Base-by-base conservation (phyloP, 2,329 filamentous ascomycete species). In the Ophiocordyceps robertsii region DNA sequence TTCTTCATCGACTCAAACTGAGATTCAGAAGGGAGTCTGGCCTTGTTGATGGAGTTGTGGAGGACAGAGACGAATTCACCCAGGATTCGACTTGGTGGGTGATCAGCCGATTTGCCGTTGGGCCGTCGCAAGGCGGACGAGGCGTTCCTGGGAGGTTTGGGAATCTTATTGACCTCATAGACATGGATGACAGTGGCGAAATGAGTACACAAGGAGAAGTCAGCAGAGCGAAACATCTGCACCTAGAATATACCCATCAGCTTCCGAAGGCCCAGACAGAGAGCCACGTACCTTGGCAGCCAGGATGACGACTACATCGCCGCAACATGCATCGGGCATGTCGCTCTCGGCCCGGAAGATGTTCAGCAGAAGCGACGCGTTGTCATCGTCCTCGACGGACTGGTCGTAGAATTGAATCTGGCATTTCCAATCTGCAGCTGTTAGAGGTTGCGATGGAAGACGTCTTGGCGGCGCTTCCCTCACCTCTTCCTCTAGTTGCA, bases 351-450 rank as follows among this genome's bases (percentile, higher is more conserved):
- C 57, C 27, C 69, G 65, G 56, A 92, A 90, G 40, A 84, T 73
- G 46, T 69, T 72, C 43, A 88, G 65, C 51, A 46, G 51, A 39
- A 74, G 33, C 10, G 54, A 54, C 1, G 58, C 61, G 12, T 58
- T 54, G 24, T 53, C 47, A 5, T 63, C 58, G 36, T 68, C 58
- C 43, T 77, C 63, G 8, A 67, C 61, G 5, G 74, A 77, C 11
- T 62, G 54, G 54, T 88, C 82, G 51, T 67, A 74, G 4, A 88
- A 55, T 1, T 68, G 72, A 30, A 86, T 63, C 19, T 70, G 69
- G 46, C 71, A 73, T 57, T 81, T 82, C 51, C 60, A 73, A 50
- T 81, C 77, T 81, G 41, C 1, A 3, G 24, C 35, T 30, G 43
- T 47, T 40, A 46, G 44, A 32, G 44, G 38, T 19, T 14, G n/a